These are phyloP conservation scores for Zygosaccharomyces gambellarensis DNA, from an alignment of 805 yeast genomes.

Conservation along the genomic window DNA sequence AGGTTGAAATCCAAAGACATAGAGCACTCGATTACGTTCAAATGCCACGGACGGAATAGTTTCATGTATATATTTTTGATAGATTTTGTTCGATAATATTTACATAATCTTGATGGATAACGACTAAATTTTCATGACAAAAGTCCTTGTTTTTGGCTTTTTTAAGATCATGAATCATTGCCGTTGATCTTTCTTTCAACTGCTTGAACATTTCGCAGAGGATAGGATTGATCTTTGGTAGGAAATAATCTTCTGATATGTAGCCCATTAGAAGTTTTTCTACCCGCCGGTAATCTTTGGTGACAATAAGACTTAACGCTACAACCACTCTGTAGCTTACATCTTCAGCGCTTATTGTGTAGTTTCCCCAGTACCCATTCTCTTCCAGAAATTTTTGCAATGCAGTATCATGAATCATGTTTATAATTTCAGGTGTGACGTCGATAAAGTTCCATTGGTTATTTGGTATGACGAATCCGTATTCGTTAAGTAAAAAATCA, in stretches of 20 bases:
- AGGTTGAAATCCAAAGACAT: slow-evolving; percentile 18
- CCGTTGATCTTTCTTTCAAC: not conserved
- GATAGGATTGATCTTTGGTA: slow-evolving; percentile 6
- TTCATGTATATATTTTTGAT: slow-evolving; percentile 3
- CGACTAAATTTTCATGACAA: slow-evolving; percentile 14
- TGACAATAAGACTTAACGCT: slow-evolving; percentile 54
- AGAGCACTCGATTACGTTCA: slow-evolving; percentile 22
- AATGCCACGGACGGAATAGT: slow-evolving; percentile 5
- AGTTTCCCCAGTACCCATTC: slow-evolving; percentile 64
- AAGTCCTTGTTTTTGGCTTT: slow-evolving; percentile 2
- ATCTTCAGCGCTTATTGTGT: slow-evolving; percentile 51
- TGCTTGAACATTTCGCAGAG: slow-evolving; percentile 3
- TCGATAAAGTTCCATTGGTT: slow-evolving; percentile 74
- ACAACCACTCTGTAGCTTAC: slow-evolving; percentile 71
- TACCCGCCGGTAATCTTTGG: slow-evolving; percentile 23
- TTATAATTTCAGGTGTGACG: slow-evolving; percentile 42
- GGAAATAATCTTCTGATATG: slow-evolving; percentile 29
- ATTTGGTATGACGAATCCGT: slow-evolving; percentile 62
- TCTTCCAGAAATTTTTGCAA: slow-evolving; percentile 46
- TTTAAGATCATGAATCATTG: slow-evolving; percentile 1
- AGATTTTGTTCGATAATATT: slow-evolving; percentile 16
- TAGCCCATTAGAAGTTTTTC: slow-evolving; percentile 27
- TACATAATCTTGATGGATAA: slow-evolving; percentile 21
- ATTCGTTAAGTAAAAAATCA: slow-evolving; percentile 75
- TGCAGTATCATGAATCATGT: slow-evolving; percentile 30